Evolutionary conservation across 495 filamentous ascomycete genomes (phyloP), one percentile per base, ranked within the genome.

Genomic region (Xylaria bambusicola): DNA sequence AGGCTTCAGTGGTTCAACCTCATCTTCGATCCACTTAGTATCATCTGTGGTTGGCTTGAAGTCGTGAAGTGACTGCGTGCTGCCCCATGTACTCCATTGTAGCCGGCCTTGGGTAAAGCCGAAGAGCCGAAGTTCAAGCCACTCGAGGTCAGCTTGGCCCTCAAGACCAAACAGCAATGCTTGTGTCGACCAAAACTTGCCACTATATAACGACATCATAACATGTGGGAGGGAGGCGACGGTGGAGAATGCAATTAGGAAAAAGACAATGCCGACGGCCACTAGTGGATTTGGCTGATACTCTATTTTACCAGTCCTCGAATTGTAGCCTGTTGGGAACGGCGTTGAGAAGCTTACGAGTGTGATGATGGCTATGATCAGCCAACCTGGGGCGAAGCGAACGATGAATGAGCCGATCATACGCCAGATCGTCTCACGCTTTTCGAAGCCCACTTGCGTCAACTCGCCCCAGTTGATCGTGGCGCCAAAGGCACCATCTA

Each of bases 111-210:
- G 49, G 23, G 47, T 61, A 41, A 54, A 61, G 20, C 71, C 67
- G 47, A 71, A 71, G 12, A 73, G 53, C 9, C 45, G 18, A 1
- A 52, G 31, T 48, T 74, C 73, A 12, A 74, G 50, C 7, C 61
- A 52, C 0, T 46, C 56, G n/a, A 62, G 13, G 36, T 61, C 50
- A 12, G 62, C 35, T 3, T 27, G 49, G 17, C 62, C 68, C 62
- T 74, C 71, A 18, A 74, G 45, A 7, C 64, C 67, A 29, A 74
- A 65, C 21, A 74, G 40, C 38, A 21, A 18, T 26, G 66, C 60
- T 5, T 62, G 58, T 0, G 31, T 41, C 4, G 36, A 45, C 59
- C 56, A 52, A 20, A 52, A 52, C 17, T 52, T 52, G 27, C 49
- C 27, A 2, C 24, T 15, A n/a, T 52, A 52, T n/a, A n/a, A n/a